Conservation (phyloP, 1,139 yeast genomes). For the Candida glucosophila region DNA sequence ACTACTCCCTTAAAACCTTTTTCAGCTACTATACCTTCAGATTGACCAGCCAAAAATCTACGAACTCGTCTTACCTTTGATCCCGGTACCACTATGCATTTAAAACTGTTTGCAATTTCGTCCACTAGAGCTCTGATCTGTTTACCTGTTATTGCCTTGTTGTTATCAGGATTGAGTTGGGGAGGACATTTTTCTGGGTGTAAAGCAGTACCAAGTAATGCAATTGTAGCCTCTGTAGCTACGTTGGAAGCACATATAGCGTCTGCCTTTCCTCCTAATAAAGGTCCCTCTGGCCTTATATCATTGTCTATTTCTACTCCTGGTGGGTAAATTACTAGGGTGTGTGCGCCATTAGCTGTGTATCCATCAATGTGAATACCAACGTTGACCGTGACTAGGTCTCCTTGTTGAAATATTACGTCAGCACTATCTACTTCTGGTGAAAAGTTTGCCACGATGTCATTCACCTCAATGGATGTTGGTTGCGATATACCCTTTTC, state of each 20-base stretch:
- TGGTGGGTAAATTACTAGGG: conserved; percentile 73
- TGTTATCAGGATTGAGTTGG: conserved; percentile 21
- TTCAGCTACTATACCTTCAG: conserved; percentile 85
- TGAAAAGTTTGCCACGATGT: conserved; percentile 67
- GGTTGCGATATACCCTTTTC: conserved; percentile 91
- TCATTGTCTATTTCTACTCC: conserved; percentile 24
- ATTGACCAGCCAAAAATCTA: conserved; percentile 92
- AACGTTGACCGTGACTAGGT: conserved; percentile 69
- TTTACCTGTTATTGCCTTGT: conserved; percentile 48
- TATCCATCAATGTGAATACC: conserved; percentile 96
- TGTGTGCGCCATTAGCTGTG: conserved; percentile 79
- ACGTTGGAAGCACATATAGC: conserved; percentile 83
- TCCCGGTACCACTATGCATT: conserved; percentile 84
- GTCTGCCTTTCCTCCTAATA: conserved; percentile 80
- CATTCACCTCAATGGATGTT: conserved; percentile 80
- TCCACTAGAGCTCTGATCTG: conserved; percentile 71
- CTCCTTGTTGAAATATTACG: conserved; percentile 61
- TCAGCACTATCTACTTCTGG: conserved; percentile 69
- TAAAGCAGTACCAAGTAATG: conserved; percentile 64
- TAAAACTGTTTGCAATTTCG: conserved; percentile 67
- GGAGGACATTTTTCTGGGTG: conserved; percentile 67
- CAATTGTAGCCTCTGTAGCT: conserved; percentile 75
- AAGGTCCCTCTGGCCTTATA: conserved; percentile 60
- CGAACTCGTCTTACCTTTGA: conserved; percentile 85
- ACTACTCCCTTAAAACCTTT: conserved; percentile 86